Base-by-base conservation (phyloP, 352 stramenopile genomes). In the Phytophthora hybrid region DNA sequence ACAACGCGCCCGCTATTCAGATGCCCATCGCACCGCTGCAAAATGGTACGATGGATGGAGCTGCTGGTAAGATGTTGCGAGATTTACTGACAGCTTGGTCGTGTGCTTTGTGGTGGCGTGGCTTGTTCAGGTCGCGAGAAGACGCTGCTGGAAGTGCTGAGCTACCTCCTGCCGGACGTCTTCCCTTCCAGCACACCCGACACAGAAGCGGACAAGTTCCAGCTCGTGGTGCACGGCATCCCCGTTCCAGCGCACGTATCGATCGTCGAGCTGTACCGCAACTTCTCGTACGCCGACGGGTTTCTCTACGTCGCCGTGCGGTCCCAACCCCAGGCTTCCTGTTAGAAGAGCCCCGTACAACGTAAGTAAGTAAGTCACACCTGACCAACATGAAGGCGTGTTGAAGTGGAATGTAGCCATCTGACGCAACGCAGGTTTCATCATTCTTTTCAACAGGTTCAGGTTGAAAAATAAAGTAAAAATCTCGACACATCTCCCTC, bases 221-320 rank as follows among this genome's bases (percentile, higher is more conserved):
- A 73, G n/a, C 51, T 91, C 11, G 59, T 92, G 18, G 71, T 92
- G 19, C 89, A 96, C 53, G 89, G 88, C 54, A 74, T 95, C 57
- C 16, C 29, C 11, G 74, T 94, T 9, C 87, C 83, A 2, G 23
- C 61, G 2, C 66, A 79, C 8, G 76, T 93, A 23, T 83, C 88
- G 19, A 79, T 96, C 21, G 64, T 89, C 21, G 76, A 81, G 41
- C 63, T 96, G 4, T 93, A 95, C 56, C 79, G 79, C 11, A 69
- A 71, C 49, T 93, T 95, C 65, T 77, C 71, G 3, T 95, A 95
- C 66, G 80, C 86, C 0, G 89, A 96, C 64, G 87, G 88, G 39
- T 96, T 95, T 57, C 74, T 96, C 52, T 92, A 96, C 62, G 64
- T 94, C 18, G 80, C 71, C 8, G 73, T 88, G 34, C 39, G 81